A percentile compares a stretch with the other conserved stretches of the same genome.
These are phyloP conservation scores for Acephala macrosclerotiorum DNA, from an alignment of 2,329 filamentous ascomycete species.

Conservation along the genomic window DNA sequence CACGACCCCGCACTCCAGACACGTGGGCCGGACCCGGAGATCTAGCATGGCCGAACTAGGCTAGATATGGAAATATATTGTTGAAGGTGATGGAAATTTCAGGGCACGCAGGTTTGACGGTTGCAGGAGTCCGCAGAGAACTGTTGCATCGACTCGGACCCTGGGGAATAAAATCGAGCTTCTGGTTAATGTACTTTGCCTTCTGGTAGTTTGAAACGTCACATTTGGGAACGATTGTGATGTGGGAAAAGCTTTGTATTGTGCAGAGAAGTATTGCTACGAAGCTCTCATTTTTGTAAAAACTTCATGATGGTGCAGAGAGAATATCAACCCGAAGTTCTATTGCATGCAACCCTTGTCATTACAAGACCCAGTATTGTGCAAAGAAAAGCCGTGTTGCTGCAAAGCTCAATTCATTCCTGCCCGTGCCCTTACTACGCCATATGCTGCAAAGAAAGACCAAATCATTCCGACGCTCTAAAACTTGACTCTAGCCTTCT, in stretches of 20 bases:
- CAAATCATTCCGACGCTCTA: neutral
- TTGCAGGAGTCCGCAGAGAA: neutral
- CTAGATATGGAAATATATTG: neutral
- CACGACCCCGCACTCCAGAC: neutral
- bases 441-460: too few relatives aligned
- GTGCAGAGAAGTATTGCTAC: neutral
- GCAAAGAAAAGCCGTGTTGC: neutral
- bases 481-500: neutral
- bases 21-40: conserved; percentile 10
- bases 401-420: neutral
- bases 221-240: neutral
- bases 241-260: neutral
- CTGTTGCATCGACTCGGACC: neutral
- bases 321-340: too few relatives aligned
- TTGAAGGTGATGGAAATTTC: neutral
- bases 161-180: neutral
- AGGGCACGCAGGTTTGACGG: neutral
- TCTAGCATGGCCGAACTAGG: neutral
- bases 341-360: too few relatives aligned
- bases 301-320: too few relatives aligned
- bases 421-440: neutral
- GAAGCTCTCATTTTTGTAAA: too few relatives aligned
- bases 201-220: neutral
- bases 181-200: neutral
- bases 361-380: too few relatives aligned